Evolutionary conservation across 176 grass and related monocot species (phyloP), one percentile per base, ranked within the genome.

Genomic region (Coix lacrymajobi): DNA sequence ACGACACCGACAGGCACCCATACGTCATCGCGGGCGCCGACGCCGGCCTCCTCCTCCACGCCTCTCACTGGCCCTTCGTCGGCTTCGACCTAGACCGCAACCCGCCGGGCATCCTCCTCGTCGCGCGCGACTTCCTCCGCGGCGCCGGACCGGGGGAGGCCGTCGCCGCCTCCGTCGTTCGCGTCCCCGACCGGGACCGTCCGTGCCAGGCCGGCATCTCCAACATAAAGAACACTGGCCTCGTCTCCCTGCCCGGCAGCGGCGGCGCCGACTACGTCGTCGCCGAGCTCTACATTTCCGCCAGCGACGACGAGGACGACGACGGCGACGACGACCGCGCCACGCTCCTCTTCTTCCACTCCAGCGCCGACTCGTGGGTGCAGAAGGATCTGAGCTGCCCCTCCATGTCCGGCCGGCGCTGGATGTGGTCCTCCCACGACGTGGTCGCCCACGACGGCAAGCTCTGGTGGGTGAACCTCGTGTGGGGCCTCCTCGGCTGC

Each of bases 381-480:
- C 49, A n/a, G 51, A 58, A 13, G 79, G 79, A 81, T 22, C 4
- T 71, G 66, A 57, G 17, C 33, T 28, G 65, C 46, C 33, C 79
- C 33, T 29, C 25, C 79, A 71, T 81, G 57, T 20, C 39, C 4
- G 25, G 4, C 15, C 24, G 24, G 14, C 57, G 75, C 25, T 26
- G 37, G 57, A 14, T 62, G 13, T 78, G 75, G 75, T 78, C 75
- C 16, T 26, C 48, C 37, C 66, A 82, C 52, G 79, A 82, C 51
- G 79, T 82, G 34, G 0, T 81, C 66, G 25, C 49, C 5, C 66
- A 58, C 34, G 66, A 60, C 11, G 66, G 79, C 2, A 81, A 60
- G 36, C 79, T 82, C 51, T 82, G 79, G 79, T 82, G 79, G 79
- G 79, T 82, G 51, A 82, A 71, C 49, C 79, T 82, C 67, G 17